These are phyloP conservation scores for Lyophyllum atratum DNA, from an alignment of 768 basidiomycete species.

Conservation along the genomic window DNA sequence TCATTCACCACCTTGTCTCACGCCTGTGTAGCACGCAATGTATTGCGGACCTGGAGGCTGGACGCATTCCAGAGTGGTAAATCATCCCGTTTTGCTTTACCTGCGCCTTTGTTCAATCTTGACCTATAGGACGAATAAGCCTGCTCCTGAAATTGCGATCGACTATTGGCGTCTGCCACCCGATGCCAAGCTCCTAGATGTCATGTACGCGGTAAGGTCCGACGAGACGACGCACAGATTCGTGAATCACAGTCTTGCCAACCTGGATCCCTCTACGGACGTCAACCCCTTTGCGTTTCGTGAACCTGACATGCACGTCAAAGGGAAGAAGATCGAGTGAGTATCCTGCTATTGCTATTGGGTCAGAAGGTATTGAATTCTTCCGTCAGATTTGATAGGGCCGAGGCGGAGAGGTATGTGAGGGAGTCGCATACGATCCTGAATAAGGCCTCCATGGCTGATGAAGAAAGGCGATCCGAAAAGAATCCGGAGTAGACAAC, in stretches of 20 bases:
- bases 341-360: slow-evolving; percentile 24
- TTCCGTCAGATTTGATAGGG: slow-evolving; percentile 58
- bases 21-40: slow-evolving; percentile 61
- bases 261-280: slow-evolving; percentile 74
- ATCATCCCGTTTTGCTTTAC: slow-evolving; percentile 15
- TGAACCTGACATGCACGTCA: slow-evolving; percentile 85
- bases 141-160: slow-evolving; percentile 87
- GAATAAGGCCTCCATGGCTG: slow-evolving; percentile 25
- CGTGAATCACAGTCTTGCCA: slow-evolving; percentile 94
- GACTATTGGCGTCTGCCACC: slow-evolving; percentile 89
- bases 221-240: slow-evolving; percentile 95
- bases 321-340: slow-evolving; percentile 76
- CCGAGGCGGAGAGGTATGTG: slow-evolving; percentile 67
- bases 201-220: slow-evolving; percentile 88
- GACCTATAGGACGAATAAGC: slow-evolving; percentile 55
- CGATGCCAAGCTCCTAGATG: slow-evolving; percentile 81
- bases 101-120: background rate
- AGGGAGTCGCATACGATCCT: slow-evolving; percentile 60
- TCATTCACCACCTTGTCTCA: slow-evolving; percentile 1
- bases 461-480: slow-evolving; percentile 1
- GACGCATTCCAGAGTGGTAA: slow-evolving; percentile 80
- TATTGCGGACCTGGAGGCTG: slow-evolving; percentile 81
- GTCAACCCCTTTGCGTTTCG: slow-evolving; percentile 89
- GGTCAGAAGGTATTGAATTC: slow-evolving; percentile 10
- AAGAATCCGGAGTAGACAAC: slow-evolving; percentile 1